These are phyloP conservation scores for Coemansia sp. DNA, from an alignment of 192 early-diverging fungal species.

Conservation along the genomic window DNA sequence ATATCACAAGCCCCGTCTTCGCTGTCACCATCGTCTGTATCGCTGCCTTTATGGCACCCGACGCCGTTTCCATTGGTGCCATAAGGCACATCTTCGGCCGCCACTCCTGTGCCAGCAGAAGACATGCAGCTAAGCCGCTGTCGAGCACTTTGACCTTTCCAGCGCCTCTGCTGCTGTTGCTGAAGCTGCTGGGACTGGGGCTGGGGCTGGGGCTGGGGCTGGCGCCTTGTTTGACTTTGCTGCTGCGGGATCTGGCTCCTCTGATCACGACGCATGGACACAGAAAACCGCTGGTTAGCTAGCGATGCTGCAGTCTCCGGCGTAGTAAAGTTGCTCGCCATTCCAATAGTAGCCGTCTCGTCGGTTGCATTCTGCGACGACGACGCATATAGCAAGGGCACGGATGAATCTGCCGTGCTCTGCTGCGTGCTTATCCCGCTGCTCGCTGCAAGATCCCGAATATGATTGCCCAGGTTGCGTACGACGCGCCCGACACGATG, in stretches of 20 bases:
- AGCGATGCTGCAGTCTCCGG: slow-evolving; percentile 30
- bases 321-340: slow-evolving; percentile 22
- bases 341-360: slow-evolving; percentile 2
- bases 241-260: background rate
- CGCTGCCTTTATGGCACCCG: background rate
- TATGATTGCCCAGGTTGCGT: slow-evolving; percentile 32
- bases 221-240: background rate
- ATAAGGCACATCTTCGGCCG: background rate
- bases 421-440: slow-evolving; percentile 19
- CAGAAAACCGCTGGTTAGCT: background rate
- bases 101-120: background rate
- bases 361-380: slow-evolving; percentile 10
- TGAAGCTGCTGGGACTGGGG: background rate
- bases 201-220: background rate
- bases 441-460: slow-evolving; percentile 33
- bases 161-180: background rate
- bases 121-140: background rate
- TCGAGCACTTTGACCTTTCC: background rate
- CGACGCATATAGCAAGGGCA: slow-evolving; percentile 2
- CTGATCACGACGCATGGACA: background rate
- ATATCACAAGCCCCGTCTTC: background rate
- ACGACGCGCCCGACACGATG: slow-evolving; percentile 28
- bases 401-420: slow-evolving; percentile 13
- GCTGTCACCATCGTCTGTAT: background rate
- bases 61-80: background rate